Percentiles rank a stretch among this genome's conserved stretches.
Conservation (phyloP, 2,329 filamentous ascomycete species). For the Neonectria ditissima region DNA sequence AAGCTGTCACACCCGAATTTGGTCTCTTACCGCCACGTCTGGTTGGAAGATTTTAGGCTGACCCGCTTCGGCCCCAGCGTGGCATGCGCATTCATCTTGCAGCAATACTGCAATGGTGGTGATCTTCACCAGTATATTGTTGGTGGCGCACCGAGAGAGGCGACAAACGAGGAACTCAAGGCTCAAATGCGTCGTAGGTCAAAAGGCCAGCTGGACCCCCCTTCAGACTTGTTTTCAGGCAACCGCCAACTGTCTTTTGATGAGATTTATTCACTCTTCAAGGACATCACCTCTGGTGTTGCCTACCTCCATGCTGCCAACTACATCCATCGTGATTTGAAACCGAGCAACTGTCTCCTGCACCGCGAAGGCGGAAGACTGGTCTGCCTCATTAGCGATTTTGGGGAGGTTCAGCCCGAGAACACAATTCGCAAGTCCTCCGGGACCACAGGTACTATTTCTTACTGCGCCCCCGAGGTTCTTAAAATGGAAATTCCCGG, state of each 20-base stretch:
- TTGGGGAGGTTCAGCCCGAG: conserved; percentile 93
- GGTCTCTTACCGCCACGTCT: conserved; percentile 96
- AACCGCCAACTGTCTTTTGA: conserved; percentile 74
- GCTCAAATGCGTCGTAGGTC: conserved; percentile 86
- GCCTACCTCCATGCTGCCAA: conserved; percentile 90
- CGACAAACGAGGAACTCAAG: conserved; percentile 87
- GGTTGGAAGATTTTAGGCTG: conserved; percentile 90
- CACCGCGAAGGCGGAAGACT: conserved; percentile 79
- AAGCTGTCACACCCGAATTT: conserved; percentile 94
- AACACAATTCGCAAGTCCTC: conserved; percentile 87
- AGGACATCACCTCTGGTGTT: conserved; percentile 91
- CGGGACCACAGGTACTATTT: conserved; percentile 94
- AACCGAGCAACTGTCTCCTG: conserved; percentile 94
- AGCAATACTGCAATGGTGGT: conserved; percentile 96
- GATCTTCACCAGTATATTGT: conserved; percentile 90
- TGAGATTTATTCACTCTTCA: conserved; percentile 96
- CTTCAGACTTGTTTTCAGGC: conserved; percentile 58
- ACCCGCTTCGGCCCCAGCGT: conserved; percentile 91
- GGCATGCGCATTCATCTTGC: conserved; percentile 94
- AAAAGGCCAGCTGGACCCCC: conserved; percentile 77
- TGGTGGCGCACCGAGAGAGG: conserved; percentile 71
- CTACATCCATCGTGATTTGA: conserved; percentile 96
- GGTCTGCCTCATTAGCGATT: conserved; percentile 92
- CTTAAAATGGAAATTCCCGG: conserved; percentile 76
- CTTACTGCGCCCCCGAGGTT: conserved; percentile 97